These are phyloP conservation scores for Gossypium longicalyx DNA, from an alignment of 345 rosid genomes.

Conservation along the genomic window DNA sequence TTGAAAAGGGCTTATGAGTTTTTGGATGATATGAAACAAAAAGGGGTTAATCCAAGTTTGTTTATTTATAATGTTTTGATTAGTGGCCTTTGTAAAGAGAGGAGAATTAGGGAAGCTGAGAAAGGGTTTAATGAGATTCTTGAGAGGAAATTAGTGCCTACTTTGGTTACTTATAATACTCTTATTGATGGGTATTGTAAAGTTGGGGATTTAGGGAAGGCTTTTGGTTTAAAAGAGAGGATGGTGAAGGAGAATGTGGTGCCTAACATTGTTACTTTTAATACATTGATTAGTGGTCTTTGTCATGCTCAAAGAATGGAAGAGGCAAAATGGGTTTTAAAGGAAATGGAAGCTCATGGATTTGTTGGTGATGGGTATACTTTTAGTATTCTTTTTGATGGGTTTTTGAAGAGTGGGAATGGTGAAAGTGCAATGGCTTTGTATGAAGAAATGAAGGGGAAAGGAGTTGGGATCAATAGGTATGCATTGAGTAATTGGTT, in stretches of 20 bases:
- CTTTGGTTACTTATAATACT: slow-evolving; percentile 55
- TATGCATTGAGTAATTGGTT: slow-evolving; percentile 54
- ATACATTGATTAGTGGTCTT: slow-evolving; percentile 60
- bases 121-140: slow-evolving; percentile 65
- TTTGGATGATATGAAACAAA: slow-evolving; percentile 49
- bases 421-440: slow-evolving; percentile 39
- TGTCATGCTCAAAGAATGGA: slow-evolving; percentile 53
- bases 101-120: slow-evolving; percentile 55
- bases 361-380: slow-evolving; percentile 63
- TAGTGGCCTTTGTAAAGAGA: slow-evolving; percentile 51
- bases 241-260: slow-evolving; percentile 49
- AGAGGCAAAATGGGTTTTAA: slow-evolving; percentile 43
- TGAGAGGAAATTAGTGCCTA: slow-evolving; percentile 33
- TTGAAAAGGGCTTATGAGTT: slow-evolving; percentile 46
- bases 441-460: slow-evolving; percentile 35
- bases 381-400: slow-evolving; percentile 51
- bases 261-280: slow-evolving; percentile 60
- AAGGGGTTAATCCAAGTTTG: slow-evolving; percentile 39
- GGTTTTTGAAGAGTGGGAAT: slow-evolving; percentile 37
- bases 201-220: slow-evolving; percentile 48
- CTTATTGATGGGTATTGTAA: slow-evolving; percentile 73
- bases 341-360: slow-evolving; percentile 67
- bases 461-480: slow-evolving; percentile 46
- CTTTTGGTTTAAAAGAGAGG: slow-evolving; percentile 39
- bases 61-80: slow-evolving; percentile 65